Evolutionary conservation across 2,329 filamentous ascomycete genomes (phyloP).

Genomic region (Fusarium metavorans): DNA sequence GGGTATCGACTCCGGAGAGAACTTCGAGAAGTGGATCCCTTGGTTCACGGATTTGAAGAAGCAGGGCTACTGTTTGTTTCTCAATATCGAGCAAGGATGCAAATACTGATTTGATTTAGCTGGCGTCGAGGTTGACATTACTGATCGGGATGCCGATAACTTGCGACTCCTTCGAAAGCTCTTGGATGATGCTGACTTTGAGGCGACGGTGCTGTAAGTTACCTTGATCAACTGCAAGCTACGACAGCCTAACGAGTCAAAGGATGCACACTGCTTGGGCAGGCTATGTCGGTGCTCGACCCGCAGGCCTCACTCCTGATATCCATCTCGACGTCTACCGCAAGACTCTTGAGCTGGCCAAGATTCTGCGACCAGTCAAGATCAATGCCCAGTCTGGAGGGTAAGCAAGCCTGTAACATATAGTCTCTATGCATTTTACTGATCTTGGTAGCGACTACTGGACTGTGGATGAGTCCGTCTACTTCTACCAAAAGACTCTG

Average conservation of each 20-base stretch:
- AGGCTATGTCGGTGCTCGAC: neutral
- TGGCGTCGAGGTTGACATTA: neutral
- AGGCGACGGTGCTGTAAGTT: neutral
- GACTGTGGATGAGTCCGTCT: neutral
- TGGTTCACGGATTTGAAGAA: slow-evolving; percentile 27
- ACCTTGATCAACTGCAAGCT: neutral
- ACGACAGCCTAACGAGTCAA: neutral
- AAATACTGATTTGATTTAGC: neutral
- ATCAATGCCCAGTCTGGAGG: neutral
- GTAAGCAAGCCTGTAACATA: neutral
- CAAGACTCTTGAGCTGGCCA: neutral
- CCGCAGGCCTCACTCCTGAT: neutral
- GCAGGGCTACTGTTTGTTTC: slow-evolving; percentile 24
- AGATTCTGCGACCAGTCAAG: neutral
- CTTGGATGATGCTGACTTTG: neutral
- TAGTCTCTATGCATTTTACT: neutral
- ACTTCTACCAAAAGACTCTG: neutral
- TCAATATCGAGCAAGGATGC: rapidly evolving
- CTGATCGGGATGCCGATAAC: neutral
- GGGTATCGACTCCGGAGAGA: slow-evolving; percentile 16
- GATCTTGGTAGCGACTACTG: neutral
- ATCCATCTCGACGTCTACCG: neutral
- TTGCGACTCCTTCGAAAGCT: neutral
- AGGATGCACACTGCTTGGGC: slow-evolving; percentile 1
- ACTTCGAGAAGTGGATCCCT: slow-evolving; percentile 17